Evolutionary conservation across 2,329 filamentous ascomycete species (phyloP), one percentile per base, ranked within the genome.

Genomic region (Graphilbum ipis-grandicollis): DNA sequence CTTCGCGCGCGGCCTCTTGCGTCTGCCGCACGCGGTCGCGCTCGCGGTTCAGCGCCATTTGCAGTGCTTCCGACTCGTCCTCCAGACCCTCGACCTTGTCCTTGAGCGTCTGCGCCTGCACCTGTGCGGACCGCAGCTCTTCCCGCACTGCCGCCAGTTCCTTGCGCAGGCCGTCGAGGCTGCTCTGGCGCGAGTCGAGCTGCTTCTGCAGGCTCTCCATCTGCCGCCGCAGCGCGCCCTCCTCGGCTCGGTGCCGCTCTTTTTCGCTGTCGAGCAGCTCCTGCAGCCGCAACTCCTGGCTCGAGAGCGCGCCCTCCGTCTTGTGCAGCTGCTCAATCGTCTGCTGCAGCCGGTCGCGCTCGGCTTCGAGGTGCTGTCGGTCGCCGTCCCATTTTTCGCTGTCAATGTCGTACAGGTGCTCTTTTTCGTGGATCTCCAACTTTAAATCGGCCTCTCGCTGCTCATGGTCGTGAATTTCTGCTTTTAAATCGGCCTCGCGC

Each of bases 21-120:
- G 66, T 62, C 29, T 61, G 55, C 14, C 59, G 68, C 6, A 67
- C 66, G 40, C 70, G 66, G 44, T 77, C 70, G 31, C 67, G 66
- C 50, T 79, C 75, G 41, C 77, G 68, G 35, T 80, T 75, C 31
- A 77, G 54, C 28, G 66, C 69, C 18, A 65, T 62, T 51, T 84
- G 78, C 13, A 86, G 56, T 21, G 82, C 70, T 37, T 82, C 75
- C n/a, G 84, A 64, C 50, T 85, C 80, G 44, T 85, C 79, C 50
- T 86, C 78, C 17, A 86, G 53, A 8, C 66, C 65, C 39, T 79
- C 70, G 2, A 75, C 61, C 51, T 75, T 82, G 44, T 80, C 75
- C 34, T 63, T 61, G 41, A 81, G 63, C 1, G 63, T 52, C 44
- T 73, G 68, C 49, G 72, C 66, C 44, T 77, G 72, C 18, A 76